Conservation (phyloP, 2,329 filamentous ascomycete genomes). For the Apiospora pterosperma region DNA sequence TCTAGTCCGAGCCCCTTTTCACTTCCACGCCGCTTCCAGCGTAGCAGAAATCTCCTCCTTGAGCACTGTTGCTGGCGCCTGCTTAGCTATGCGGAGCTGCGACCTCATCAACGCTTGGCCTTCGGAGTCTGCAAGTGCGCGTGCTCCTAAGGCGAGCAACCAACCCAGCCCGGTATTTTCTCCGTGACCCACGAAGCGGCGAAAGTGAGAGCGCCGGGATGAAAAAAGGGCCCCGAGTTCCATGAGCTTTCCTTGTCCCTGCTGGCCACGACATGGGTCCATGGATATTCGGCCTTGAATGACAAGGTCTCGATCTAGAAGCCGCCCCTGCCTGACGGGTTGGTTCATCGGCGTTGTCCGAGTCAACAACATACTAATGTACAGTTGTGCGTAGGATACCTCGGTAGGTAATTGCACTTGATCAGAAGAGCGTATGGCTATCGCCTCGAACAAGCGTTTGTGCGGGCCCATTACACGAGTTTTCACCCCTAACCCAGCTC, state of each 20-base stretch:
- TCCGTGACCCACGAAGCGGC: no score
- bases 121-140: no score
- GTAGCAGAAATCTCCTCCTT: not conserved
- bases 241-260: no score
- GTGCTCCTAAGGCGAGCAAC: no score
- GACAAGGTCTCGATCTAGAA: not conserved
- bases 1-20: not conserved
- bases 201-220: no score
- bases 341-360: not conserved
- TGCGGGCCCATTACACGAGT: not conserved
- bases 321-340: no score
- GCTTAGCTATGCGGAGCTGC: not conserved
- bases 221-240: no score
- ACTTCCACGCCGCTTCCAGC: not conserved
- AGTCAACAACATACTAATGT: not conserved
- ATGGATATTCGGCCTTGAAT: not conserved
- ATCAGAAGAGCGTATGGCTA: not conserved
- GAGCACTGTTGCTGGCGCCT: not conserved
- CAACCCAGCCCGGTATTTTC: no score
- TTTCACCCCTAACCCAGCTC: not conserved
- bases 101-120: no score
- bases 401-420: not conserved
- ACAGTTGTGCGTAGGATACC: not conserved
- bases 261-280: not conserved
- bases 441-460: not conserved